Evolutionary conservation across 2,329 filamentous ascomycete genomes (phyloP).

Genomic region (Lojkania enalia): DNA sequence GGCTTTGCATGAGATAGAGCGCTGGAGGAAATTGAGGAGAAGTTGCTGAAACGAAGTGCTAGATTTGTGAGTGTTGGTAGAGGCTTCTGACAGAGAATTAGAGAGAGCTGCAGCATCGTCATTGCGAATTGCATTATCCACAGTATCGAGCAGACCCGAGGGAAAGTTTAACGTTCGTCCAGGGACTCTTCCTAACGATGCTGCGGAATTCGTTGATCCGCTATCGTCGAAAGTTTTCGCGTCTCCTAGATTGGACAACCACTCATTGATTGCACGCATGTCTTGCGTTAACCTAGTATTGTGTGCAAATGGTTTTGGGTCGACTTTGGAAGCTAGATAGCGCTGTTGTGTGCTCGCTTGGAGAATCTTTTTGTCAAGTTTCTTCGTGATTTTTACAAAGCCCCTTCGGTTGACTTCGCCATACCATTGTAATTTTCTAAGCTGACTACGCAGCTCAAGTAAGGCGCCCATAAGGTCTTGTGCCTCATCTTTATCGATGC

Average conservation of each 20-base stretch:
- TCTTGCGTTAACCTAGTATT: slow-evolving; percentile 63
- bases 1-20: slow-evolving; percentile 71
- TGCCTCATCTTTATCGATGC: slow-evolving; percentile 82
- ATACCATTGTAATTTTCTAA: slow-evolving; percentile 96
- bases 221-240: slow-evolving; percentile 75
- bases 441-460: slow-evolving; percentile 81
- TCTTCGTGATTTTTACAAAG: slow-evolving; percentile 98
- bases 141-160: slow-evolving; percentile 65
- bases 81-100: slow-evolving; percentile 61
- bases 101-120: slow-evolving; percentile 64
- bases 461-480: slow-evolving; percentile 90
- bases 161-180: slow-evolving; percentile 76
- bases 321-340: slow-evolving; percentile 89
- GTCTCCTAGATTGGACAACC: slow-evolving; percentile 82
- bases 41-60: slow-evolving; percentile 64
- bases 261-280: slow-evolving; percentile 79
- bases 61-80: slow-evolving; percentile 53
- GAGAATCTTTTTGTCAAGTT: slow-evolving; percentile 92
- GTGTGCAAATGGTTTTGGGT: slow-evolving; percentile 84
- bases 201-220: slow-evolving; percentile 67
- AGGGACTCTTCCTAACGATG: slow-evolving; percentile 75
- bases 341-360: slow-evolving; percentile 75
- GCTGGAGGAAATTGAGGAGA: slow-evolving; percentile 78
- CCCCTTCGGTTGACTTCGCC: slow-evolving; percentile 94
- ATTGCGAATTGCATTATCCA: slow-evolving; percentile 72